Conservation (phyloP, 2,329 filamentous ascomycete species). For the Ophiocordyceps robertsii region DNA sequence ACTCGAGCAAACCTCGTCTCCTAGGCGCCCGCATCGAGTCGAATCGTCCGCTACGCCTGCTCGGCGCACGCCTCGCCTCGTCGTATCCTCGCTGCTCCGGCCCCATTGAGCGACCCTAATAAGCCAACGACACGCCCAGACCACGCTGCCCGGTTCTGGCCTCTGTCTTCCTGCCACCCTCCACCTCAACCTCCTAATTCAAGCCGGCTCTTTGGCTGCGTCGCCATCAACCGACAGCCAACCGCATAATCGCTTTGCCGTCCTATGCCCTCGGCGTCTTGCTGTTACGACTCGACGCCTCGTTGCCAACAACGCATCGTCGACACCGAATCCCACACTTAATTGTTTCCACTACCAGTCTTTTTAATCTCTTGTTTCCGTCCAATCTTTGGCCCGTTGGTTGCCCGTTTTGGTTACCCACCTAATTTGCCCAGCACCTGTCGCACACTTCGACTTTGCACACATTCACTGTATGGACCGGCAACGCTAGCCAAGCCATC, state of each 20-base stretch:
- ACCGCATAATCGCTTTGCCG: not conserved
- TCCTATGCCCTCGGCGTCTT: not conserved
- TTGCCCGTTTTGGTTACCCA: slow-evolving; percentile 18
- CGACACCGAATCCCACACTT: slow-evolving; percentile 4
- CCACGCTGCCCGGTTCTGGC: no score
- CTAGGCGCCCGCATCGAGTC: not conserved
- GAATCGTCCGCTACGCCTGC: not conserved
- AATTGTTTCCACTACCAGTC: slow-evolving; percentile 2
- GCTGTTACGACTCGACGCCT: not conserved
- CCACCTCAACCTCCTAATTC: no score
- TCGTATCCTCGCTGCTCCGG: not conserved
- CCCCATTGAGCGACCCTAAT: no score
- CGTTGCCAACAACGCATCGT: not conserved
- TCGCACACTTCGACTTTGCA: slow-evolving; percentile 5
- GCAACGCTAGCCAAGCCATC: not conserved
- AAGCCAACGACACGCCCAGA: no score
- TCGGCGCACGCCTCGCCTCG: not conserved
- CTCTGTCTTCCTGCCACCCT: no score
- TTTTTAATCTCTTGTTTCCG: not conserved
- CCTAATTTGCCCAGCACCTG: slow-evolving; percentile 14
- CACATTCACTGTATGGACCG: slow-evolving; percentile 1
- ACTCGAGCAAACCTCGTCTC: no score
- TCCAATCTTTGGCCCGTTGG: not conserved
- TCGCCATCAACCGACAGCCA: not conserved
- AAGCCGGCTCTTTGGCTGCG: not conserved